Evolutionary conservation across 352 stramenopile species (phyloP).

Genomic region (Globisporangium camurandrum): DNA sequence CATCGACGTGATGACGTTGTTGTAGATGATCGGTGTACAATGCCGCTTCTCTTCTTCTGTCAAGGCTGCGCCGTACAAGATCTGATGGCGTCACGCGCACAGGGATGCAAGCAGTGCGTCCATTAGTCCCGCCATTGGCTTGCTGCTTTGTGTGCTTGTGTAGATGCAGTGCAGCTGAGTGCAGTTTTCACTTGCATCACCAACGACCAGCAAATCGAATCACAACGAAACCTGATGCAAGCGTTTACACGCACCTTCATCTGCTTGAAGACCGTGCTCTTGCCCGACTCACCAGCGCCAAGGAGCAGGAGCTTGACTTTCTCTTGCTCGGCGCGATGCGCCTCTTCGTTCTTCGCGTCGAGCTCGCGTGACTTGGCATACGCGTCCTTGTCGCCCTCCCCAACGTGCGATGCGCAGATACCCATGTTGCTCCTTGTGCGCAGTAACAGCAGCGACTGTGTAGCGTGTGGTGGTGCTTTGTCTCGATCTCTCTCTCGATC

Average conservation of each 20-base stretch:
- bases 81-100: conserved; percentile 20
- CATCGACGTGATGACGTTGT: conserved; percentile 87
- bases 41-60: conserved; percentile 85
- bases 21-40: conserved; percentile 87
- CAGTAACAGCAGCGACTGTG: neutral
- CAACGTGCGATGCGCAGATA: conserved; percentile 56
- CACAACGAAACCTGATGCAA: neutral
- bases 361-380: conserved; percentile 71
- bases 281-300: conserved; percentile 91
- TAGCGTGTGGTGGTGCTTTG: no score
- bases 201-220: neutral
- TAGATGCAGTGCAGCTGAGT: conserved; percentile 1
- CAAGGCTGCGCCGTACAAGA: conserved; percentile 79
- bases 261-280: conserved; percentile 93
- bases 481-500: neutral
- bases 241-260: conserved; percentile 63
- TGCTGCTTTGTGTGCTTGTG: no score
- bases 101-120: neutral
- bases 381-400: conserved; percentile 46
- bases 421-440: conserved; percentile 27
- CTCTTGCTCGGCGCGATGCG: conserved; percentile 68
- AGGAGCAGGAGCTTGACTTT: conserved; percentile 96
- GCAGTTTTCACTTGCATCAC: no score
- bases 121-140: no score
- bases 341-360: conserved; percentile 74